These are phyloP conservation scores for Hibiscus trionum DNA, from an alignment of 345 rosid genomes.

Conservation along the genomic window DNA sequence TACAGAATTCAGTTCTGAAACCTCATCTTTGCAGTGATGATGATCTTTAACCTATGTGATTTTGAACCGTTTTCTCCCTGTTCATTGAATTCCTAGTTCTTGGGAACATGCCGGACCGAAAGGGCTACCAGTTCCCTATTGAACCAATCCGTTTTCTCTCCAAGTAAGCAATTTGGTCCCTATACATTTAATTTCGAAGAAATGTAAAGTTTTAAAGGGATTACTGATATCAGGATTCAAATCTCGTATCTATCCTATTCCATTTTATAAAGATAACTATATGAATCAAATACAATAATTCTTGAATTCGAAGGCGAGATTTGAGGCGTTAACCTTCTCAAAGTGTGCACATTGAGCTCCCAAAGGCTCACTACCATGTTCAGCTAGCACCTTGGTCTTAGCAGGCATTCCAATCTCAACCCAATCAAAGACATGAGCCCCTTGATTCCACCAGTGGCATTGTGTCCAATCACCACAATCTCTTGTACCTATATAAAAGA, in stretches of 20 bases:
- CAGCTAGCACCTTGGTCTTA: constrained; percentile 44
- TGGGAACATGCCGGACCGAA: no score
- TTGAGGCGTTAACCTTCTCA: constrained; percentile 21
- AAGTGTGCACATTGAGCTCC: not conserved
- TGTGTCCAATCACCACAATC: constrained; percentile 90
- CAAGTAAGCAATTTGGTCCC: no score
- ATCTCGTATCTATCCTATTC: not conserved
- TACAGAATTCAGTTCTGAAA: constrained; percentile 20
- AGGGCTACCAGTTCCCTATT: no score
- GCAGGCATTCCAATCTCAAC: constrained; percentile 73
- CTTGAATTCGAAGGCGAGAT: not conserved
- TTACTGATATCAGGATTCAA: no score
- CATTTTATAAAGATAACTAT: not conserved
- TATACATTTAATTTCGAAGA: no score
- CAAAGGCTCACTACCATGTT: not conserved
- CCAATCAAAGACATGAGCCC: constrained; percentile 97
- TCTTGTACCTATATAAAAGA: constrained; percentile 45
- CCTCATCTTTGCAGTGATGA: constrained; percentile 28
- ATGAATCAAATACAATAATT: no score
- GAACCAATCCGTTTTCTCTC: not conserved
- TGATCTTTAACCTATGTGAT: constrained; percentile 1
- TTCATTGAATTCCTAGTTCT: no score
- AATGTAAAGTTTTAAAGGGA: no score
- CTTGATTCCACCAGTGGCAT: constrained; percentile 90
- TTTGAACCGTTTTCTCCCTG: no score